Evolutionary conservation across 1,284 basidiomycete species (phyloP), one percentile per base, ranked within the genome.

Genomic region (Fomes fomentarius): DNA sequence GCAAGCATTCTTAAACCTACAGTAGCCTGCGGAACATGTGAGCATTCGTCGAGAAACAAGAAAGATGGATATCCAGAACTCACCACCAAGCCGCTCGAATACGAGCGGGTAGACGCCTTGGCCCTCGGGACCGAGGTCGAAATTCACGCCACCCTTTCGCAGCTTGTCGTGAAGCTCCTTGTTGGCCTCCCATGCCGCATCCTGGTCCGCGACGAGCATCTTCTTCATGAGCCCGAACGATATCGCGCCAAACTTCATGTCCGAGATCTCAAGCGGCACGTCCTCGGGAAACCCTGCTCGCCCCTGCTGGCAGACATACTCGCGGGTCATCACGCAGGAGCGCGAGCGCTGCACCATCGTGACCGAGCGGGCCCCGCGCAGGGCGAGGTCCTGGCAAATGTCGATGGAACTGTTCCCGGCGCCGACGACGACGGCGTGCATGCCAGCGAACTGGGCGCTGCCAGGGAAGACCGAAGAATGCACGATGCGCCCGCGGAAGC

Each of bases 161-260:
- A 91, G 71, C 11, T 82, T 82, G 0, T 81, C 79, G 11, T 87
- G 71, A 12, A 84, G 66, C 19, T 83, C 79, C 62, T 68, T 69
- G 51, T 71, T 71, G 7, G 63, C 62, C 7, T 65, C 67, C 48
- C 66, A 71, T 47, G 70, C 56, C 47, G 49, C 42, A 11, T 58
- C 54, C 50, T 66, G 54, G 22, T 50, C 37, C 17, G 52, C 56
- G 12, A 63, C 57, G 24, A 50, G 54, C 38, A 76, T 64, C 50
- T 71, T 63, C 57, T 69, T 73, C 47, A 73, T 52, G n/a, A 79
- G 60, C 1, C 67, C 64, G 24, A 78, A 54, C 3, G 82, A 81
- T 24, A 71, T 66, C 14, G 76, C 69, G n/a, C 68, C 66, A 48
- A 71, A 70, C 56, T 73, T 72, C 57, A 84, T 73, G 66, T 85